Evolutionary conservation across 2,329 filamentous ascomycete species (phyloP), one percentile per base, ranked within the genome.

Genomic region (Pseudogymnoascus sp.): DNA sequence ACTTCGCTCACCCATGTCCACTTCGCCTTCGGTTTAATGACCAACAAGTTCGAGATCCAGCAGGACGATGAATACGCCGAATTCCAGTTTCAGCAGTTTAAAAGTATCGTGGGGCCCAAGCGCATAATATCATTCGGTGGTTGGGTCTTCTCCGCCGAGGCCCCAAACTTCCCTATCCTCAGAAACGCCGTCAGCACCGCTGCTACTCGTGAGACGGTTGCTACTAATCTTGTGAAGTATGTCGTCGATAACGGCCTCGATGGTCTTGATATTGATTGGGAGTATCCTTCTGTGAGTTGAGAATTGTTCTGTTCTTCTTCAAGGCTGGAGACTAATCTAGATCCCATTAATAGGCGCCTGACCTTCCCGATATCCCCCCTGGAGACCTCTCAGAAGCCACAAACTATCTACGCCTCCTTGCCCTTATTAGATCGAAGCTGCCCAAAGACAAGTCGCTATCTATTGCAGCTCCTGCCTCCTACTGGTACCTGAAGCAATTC

Each of bases 121-220:
- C 66, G 64, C 12, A 73, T 79, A 40, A 21, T 78, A 7, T 73
- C 75, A 0, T 74, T 80, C 64, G 78, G 78, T 10, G 78, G 78
- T 10, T 80, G 78, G 78, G 69, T 66, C 1, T 78, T 76, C 62
- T 76, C 73, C 0, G 78, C 75, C 0, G 68, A 72, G 10, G 64
- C 69, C 0, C 67, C 60, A 2, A 75, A 74, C 0, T 77, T 72
- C 60, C 27, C 61, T 27, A 74, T 77, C 45, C 72, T 78, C 61
- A 69, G 75, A 0, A 61, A 73, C 8, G 73, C 61, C 10, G 69
- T 75, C 2, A 67, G 18, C 42, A 40, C 63, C 2, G 13, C 60
- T 5, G 71, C 61, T 0, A 77, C 78, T 37, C 69, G 73, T 2
- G 40, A 66, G 27, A 71, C 15, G 4, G 65, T 77, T 61, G 64